Percentiles rank a stretch among this genome's conserved stretches.
Conservation (phyloP, 2,329 filamentous ascomycete genomes). For the Ceratocystiopsis minuta region DNA sequence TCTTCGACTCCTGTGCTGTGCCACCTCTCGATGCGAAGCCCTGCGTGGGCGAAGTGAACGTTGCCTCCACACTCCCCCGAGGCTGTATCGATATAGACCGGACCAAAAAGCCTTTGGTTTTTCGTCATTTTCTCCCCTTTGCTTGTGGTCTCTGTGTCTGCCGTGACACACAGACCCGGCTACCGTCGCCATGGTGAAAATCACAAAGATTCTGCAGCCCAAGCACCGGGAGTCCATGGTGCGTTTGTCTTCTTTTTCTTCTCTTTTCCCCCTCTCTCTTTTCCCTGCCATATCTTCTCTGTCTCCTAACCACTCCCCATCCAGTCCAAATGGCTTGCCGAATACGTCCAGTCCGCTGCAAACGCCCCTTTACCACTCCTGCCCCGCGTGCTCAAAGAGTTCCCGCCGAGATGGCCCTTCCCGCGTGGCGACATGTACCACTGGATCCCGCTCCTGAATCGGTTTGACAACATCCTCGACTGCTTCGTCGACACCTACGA, state of each 20-base stretch:
- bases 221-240: constrained; percentile 53
- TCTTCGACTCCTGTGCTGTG: too few relatives aligned
- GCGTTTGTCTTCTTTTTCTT: constrained; percentile 16
- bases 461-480: constrained; percentile 80
- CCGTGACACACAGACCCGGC: background rate
- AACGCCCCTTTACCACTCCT: constrained; percentile 56
- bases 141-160: background rate
- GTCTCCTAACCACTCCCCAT: constrained; percentile 11
- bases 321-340: constrained; percentile 73
- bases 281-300: background rate
- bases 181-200: constrained; percentile 42
- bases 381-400: constrained; percentile 56
- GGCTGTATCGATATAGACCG: too few relatives aligned
- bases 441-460: constrained; percentile 89
- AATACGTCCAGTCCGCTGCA: constrained; percentile 57
- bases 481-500: constrained; percentile 65
- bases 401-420: constrained; percentile 85
- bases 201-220: constrained; percentile 46
- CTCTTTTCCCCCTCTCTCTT: constrained; percentile 1
- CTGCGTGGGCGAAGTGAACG: too few relatives aligned
- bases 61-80: too few relatives aligned
- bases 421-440: constrained; percentile 92
- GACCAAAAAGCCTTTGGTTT: background rate
- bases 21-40: too few relatives aligned
- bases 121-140: background rate